Conservation (phyloP, 192 early-diverging fungal species). For the Kappamyces sp. region DNA sequence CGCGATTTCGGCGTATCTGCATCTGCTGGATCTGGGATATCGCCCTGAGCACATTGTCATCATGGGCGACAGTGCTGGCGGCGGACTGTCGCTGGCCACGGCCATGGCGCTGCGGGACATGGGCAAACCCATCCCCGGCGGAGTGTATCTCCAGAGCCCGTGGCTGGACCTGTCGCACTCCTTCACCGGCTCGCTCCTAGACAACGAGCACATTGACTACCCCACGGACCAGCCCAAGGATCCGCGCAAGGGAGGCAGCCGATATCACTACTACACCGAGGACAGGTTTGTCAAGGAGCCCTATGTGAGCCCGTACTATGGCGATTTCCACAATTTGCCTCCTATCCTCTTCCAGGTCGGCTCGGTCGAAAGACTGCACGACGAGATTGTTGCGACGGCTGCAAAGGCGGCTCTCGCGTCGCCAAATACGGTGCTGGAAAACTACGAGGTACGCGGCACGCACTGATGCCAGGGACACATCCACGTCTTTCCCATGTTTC, state of each 20-base stretch:
- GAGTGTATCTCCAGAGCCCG: slow-evolving; percentile 11
- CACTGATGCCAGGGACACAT: too few relatives aligned
- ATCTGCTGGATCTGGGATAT: slow-evolving; percentile 24
- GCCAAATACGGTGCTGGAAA: slow-evolving; percentile 1
- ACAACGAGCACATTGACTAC: not conserved
- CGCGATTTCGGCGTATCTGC: slow-evolving; percentile 38
- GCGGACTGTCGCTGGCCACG: not conserved
- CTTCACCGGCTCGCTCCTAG: not conserved
- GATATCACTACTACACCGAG: slow-evolving; percentile 13
- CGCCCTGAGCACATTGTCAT: slow-evolving; percentile 3
- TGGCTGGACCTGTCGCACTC: slow-evolving; percentile 12
- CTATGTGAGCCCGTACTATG: slow-evolving; percentile 9
- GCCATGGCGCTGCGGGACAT: slow-evolving; percentile 44
- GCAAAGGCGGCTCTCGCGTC: not conserved
- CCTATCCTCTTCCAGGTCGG: slow-evolving; percentile 20
- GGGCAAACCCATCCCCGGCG: slow-evolving; percentile 38
- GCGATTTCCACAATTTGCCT: slow-evolving; percentile 2
- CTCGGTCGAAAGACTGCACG: slow-evolving; percentile 7
- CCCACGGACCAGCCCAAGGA: not conserved
- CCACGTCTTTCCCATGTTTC: slow-evolving; percentile 5
- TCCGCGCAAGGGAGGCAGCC: not conserved
- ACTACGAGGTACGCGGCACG: slow-evolving; percentile 10
- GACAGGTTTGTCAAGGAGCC: not conserved
- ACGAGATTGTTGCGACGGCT: slow-evolving; percentile 19
- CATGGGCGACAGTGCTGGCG: slow-evolving; percentile 14